Base-by-base conservation (phyloP, 805 yeast genomes). In the Saccharomycopsis schoenii region DNA sequence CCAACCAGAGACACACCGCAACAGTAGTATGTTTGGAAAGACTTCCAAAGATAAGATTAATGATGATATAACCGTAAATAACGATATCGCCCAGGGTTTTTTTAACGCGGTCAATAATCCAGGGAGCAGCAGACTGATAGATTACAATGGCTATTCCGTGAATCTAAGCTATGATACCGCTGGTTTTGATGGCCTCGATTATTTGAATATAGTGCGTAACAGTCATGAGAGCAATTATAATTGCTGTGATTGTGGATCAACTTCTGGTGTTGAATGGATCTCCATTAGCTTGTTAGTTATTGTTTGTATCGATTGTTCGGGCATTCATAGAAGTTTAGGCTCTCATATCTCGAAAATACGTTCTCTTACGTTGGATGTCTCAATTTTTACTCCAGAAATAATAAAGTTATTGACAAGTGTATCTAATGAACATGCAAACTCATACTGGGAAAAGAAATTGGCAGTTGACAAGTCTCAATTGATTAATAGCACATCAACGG, bases 291-390 rank as follows among this genome's bases (percentile, higher is more conserved):
- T 86, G 51, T 72, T 90, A 60, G 83, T 84, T 36, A 82, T 86
- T 2, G 76, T 93, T 29, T 92, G 98, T 71, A 85, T 89, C 55
- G 83, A 85, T 58, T 92, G 98, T 68, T 84, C 97, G 0, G 91
- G 96, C 0, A 84, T 85, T n/a, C 97, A 92, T 71, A 77, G 97
- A 60, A 84, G 89, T 21, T 72, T 93, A 69, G 97, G 97, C 0
- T 79, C 96, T 0, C 91, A 87, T 65, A 78, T 90, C 4, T 82
- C 94, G 6, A 89, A 87, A 69, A 82, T 92, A 3, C 78, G 89
- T 64, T 89, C 96, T 0, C 74, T 92, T 59, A 85, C 82, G n/a
- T 74, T 89, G 55, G 97, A 92, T 69, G 72, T 71, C 5, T 71
- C 79, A 0, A 80, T 75, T 21, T 79, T 85, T 67, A 80, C 83